phyloP scores from a whole-genome alignment of 805 yeast species.

The Candida hispaniensis region DNA sequence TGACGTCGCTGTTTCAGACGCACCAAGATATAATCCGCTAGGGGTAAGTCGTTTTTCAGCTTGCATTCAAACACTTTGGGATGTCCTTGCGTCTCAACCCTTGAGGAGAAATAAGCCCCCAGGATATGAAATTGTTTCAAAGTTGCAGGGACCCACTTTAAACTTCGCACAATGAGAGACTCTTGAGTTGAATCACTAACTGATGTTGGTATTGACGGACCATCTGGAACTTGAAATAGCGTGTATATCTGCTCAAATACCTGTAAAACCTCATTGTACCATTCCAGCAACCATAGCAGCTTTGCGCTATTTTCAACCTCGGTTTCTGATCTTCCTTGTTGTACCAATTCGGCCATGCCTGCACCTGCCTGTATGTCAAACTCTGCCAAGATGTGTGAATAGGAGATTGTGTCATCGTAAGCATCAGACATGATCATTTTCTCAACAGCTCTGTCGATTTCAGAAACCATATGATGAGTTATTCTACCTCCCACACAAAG shows the following conservation, averaged over 20 bases:
- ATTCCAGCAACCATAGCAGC: neutral
- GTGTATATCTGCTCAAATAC: too few species aligned
- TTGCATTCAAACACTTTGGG: too few species aligned
- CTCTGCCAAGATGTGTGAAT: neutral
- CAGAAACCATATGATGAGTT: conserved; percentile 12
- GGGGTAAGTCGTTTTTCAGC: neutral
- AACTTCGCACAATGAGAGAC: neutral
- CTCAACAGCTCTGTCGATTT: conserved; percentile 5
- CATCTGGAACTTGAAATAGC: too few species aligned
- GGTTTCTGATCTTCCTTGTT: conserved; percentile 2
- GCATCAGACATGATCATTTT: conserved; percentile 5
- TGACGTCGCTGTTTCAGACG: conserved; percentile 2
- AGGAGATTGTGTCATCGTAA: conserved; percentile 1
- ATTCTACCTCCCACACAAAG: conserved; percentile 11
- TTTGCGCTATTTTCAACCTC: conserved; percentile 3
- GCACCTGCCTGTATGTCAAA: conserved; percentile 2
- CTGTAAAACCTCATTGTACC: neutral
- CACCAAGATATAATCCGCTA: neutral
- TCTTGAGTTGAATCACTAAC: neutral
- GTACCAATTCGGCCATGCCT: conserved; percentile 3
- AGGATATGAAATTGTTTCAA: neutral
- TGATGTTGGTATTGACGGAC: neutral
- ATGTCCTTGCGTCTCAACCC: neutral
- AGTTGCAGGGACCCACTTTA: neutral
- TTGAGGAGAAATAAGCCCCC: neutral